Percentiles rank a stretch among this genome's conserved stretches.
These are phyloP conservation scores for Dalbergia oliveri DNA, from an alignment of 306 rosid species.

Conservation along the genomic window DNA sequence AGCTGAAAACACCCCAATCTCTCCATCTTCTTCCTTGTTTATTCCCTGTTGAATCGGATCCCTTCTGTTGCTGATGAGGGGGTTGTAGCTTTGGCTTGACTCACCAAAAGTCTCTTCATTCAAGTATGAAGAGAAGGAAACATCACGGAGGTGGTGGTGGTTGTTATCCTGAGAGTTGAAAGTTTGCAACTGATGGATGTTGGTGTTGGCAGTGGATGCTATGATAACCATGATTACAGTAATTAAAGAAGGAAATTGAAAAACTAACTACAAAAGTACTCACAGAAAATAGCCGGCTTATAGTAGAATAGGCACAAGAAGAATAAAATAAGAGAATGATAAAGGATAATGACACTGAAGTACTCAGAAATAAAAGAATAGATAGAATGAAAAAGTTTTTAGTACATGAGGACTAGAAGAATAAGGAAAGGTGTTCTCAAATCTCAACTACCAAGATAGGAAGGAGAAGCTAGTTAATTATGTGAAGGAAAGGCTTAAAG, in stretches of 20 bases:
- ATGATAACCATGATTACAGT: conserved; percentile 58
- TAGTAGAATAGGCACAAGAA: conserved; percentile 41
- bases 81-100: conserved; percentile 44
- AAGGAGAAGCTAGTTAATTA: conserved; percentile 41
- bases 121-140: conserved; percentile 69
- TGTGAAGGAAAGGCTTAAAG: conserved; percentile 39
- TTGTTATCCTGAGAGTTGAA: conserved; percentile 43
- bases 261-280: conserved; percentile 1
- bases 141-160: conserved; percentile 46
- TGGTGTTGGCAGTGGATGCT: conserved; percentile 54
- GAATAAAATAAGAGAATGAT: conserved; percentile 52
- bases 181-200: conserved; percentile 48
- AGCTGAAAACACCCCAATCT: conserved; percentile 88
- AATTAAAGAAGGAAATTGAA: neutral
- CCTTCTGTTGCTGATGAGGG: conserved; percentile 42
- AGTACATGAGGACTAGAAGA: conserved; percentile 37
- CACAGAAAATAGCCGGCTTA: conserved; percentile 40
- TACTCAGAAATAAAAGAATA: conserved; percentile 14
- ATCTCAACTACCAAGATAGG: conserved; percentile 16
- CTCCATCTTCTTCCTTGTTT: conserved; percentile 73
- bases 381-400: conserved; percentile 15
- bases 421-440: conserved; percentile 18
- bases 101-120: conserved; percentile 51
- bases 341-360: conserved; percentile 49
- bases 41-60: conserved; percentile 39